A percentile compares a stretch with the other conserved stretches of the same genome.
Evolutionary conservation across 106 monocot genomes (phyloP).

Genomic region (Phalaenopsis equestris): DNA sequence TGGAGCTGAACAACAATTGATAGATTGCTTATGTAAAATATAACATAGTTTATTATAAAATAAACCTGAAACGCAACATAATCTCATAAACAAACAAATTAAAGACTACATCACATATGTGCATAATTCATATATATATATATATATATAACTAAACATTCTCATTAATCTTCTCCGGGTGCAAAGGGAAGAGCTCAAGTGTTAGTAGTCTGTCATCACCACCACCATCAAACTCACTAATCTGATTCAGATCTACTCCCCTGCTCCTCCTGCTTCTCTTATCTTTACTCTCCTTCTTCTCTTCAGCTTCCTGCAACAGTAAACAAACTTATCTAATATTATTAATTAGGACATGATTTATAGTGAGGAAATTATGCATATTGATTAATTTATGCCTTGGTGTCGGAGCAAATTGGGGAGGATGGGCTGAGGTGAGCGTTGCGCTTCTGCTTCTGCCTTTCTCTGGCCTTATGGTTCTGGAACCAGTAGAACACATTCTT

Average conservation of each 20-base stretch:
- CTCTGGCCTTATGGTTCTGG: conserved; percentile 93
- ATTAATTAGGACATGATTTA: background rate
- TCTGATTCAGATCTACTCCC: conserved; percentile 6
- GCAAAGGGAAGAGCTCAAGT: conserved; percentile 65
- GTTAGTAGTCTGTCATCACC: conserved; percentile 17
- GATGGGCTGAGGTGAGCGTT: conserved; percentile 18
- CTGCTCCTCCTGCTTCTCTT: conserved; percentile 35
- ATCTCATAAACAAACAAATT: no score
- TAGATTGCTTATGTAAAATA: no score
- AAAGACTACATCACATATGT: no score
- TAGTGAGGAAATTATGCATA: background rate
- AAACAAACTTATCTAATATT: background rate
- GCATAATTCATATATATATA: no score
- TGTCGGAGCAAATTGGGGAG: background rate
- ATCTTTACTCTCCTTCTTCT: background rate
- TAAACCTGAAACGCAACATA: no score
- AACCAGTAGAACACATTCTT: conserved; percentile 99
- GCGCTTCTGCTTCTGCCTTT: conserved; percentile 65
- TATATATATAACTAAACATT: no score
- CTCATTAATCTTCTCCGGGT: conserved; percentile 16
- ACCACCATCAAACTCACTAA: no score
- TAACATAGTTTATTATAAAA: no score
- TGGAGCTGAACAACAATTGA: no score
- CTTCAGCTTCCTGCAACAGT: background rate
- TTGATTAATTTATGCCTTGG: background rate